These are phyloP conservation scores for Peronosclerospora sorghi DNA, from an alignment of 352 stramenopile genomes.

Conservation along the genomic window DNA sequence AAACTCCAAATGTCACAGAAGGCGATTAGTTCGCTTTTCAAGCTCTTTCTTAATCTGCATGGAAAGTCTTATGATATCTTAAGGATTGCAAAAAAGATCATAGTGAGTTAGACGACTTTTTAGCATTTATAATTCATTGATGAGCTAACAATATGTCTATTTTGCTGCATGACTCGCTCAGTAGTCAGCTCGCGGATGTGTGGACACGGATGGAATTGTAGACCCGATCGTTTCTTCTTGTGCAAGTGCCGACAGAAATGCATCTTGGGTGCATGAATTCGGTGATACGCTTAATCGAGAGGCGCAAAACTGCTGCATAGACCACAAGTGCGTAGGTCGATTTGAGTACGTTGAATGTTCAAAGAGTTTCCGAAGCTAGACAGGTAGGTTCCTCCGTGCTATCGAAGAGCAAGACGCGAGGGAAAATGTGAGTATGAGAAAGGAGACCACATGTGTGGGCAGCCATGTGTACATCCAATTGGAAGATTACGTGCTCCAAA, in stretches of 20 bases:
- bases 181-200: conserved; percentile 9
- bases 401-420: conserved; percentile 26
- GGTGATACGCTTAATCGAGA: no score
- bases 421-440: conserved; percentile 46
- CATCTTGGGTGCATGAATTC: no score
- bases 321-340: conserved; percentile 25
- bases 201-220: conserved; percentile 3
- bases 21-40: no score
- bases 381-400: conserved; percentile 20
- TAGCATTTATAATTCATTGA: no score
- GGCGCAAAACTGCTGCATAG: conserved; percentile 32
- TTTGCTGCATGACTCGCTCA: conserved; percentile 8
- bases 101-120: no score
- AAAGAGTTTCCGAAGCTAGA: conserved; percentile 11
- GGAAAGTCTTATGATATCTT: conserved; percentile 1
- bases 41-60: no score
- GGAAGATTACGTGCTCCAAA: conserved; percentile 27
- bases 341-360: no score
- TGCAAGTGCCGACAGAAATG: no score
- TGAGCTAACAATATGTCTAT: conserved; percentile 11
- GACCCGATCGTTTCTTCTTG: no score
- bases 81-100: no score
- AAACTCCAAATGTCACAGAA: no score
- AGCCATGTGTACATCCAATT: conserved; percentile 34
- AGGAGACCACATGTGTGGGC: conserved; percentile 46